phyloP scores from a whole-genome alignment of 441 rosid species.

The Brassica hybrid region DNA sequence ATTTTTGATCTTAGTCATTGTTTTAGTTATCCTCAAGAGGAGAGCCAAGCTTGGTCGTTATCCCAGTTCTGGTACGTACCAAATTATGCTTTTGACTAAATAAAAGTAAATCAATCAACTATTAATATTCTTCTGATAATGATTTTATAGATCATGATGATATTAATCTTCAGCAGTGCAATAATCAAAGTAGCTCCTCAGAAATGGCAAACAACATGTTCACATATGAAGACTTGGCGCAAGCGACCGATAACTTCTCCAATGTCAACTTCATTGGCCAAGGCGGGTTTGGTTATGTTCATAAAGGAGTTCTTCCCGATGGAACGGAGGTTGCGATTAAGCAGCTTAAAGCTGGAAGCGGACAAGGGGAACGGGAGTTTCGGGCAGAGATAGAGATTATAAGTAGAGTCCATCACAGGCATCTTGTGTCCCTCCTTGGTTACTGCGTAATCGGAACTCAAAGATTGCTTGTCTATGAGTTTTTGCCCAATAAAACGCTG shows the following conservation, averaged over 20 bases:
- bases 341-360: slow-evolving; percentile 70
- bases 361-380: slow-evolving; percentile 80
- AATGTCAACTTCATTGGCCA: slow-evolving; percentile 63
- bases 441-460: slow-evolving; percentile 59
- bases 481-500: slow-evolving; percentile 63
- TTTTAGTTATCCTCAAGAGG: slow-evolving; percentile 38
- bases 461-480: slow-evolving; percentile 70
- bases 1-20: slow-evolving; percentile 39
- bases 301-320: slow-evolving; percentile 58
- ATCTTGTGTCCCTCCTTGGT: slow-evolving; percentile 70
- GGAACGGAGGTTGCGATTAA: slow-evolving; percentile 66
- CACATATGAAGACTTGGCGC: slow-evolving; percentile 56
- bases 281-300: slow-evolving; percentile 82
- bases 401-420: slow-evolving; percentile 70
- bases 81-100: too few species aligned
- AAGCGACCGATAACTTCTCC: slow-evolving; percentile 62
- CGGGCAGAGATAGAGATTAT: slow-evolving; percentile 68
- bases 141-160: too few species aligned
- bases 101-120: too few species aligned
- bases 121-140: too few species aligned
- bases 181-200: slow-evolving; percentile 28
- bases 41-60: slow-evolving; percentile 30
- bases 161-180: slow-evolving; percentile 31
- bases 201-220: slow-evolving; percentile 44
- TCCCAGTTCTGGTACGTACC: slow-evolving; percentile 19